Evolutionary conservation across 257 asterid species (phyloP), one percentile per base, ranked within the genome.

Genomic region (Capsicum pubescens): DNA sequence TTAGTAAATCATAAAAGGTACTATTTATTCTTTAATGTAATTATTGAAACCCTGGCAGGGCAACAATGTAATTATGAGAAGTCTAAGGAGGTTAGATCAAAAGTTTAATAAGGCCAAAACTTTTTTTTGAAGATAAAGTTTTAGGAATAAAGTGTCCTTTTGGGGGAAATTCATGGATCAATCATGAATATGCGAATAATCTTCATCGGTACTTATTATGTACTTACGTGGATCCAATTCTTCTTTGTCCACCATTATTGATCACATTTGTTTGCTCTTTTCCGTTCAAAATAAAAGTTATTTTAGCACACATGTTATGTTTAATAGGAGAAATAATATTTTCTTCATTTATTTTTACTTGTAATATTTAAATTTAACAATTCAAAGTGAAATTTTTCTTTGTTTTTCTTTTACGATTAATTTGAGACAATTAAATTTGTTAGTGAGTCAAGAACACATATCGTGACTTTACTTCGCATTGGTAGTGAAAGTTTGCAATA

Each of bases 151-250:
- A 21, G 46, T 76, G 26, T 52, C 15, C 32, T 52, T 52, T 76
- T 52, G 81, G 26, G 44, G 26, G 59, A 52, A 76, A 76, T 26
- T 76, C 15, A 26, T 10, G 63, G 21, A 3, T 76, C 81, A 46
- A 76, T 12, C 26, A 12, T 52, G 26, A 52, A 76, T 76, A 14
- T 76, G 26, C 15, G 26, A 12, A 76, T 54, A 19, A 9, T 50
- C 42, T 26, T 52, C 36, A 15, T 68, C 16, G 17, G 19, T 76
- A 54, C 81, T 21, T 7, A 21, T 13, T 21, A 13, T 21, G 12
- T 50, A 50, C 81, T 52, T 52, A 26, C 81, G 81, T 76, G 81
- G 81, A 76, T 26, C 63, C 81, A 54, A 76, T 76, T 52, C 14
- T 54, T 54, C n/a, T 76, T 8, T 76, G 81, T 54, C 81, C 15